These are phyloP conservation scores for Hanseniaspora gamundiae DNA, from an alignment of 1,139 yeast genomes.

Conservation along the genomic window DNA sequence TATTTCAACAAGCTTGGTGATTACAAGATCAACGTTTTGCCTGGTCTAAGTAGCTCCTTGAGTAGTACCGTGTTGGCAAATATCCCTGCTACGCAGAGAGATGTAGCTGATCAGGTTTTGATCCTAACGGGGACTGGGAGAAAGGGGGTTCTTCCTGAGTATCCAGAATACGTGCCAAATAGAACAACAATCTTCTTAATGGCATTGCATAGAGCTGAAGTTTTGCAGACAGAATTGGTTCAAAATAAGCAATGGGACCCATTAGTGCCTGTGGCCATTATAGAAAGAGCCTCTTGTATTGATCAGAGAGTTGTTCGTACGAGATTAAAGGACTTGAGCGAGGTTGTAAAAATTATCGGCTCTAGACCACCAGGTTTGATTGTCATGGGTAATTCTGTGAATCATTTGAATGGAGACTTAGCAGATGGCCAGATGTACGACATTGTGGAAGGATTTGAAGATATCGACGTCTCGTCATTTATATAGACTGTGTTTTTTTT, in stretches of 20 bases:
- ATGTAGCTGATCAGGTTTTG: conserved; percentile 83
- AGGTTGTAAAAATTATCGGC: conserved; percentile 69
- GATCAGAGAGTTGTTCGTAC: conserved; percentile 84
- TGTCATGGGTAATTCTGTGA: conserved; percentile 73
- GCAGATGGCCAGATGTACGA: conserved; percentile 30
- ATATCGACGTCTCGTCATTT: conserved; percentile 9
- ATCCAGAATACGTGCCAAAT: conserved; percentile 55
- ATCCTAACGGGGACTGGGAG: conserved; percentile 94
- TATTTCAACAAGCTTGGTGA: conserved; percentile 36
- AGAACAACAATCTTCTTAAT: conserved; percentile 82
- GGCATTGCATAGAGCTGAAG: conserved; percentile 77
- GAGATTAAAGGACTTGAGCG: conserved; percentile 48
- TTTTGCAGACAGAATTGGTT: conserved; percentile 48
- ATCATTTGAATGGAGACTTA: conserved; percentile 31
- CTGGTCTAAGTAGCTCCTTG: conserved; percentile 85
- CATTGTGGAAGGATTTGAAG: conserved; percentile 47
- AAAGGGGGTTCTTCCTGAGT: conserved; percentile 63
- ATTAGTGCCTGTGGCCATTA: conserved; percentile 66
- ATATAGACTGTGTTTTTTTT: neutral
- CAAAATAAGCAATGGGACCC: conserved; percentile 51
- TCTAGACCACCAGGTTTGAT: conserved; percentile 90
- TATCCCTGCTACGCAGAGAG: conserved; percentile 88
- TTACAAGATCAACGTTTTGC: conserved; percentile 60
- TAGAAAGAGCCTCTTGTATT: conserved; percentile 87
- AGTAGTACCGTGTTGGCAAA: conserved; percentile 80